phyloP scores from a whole-genome alignment of 2,329 filamentous ascomycete genomes.

The Periconia macrospinosa region DNA sequence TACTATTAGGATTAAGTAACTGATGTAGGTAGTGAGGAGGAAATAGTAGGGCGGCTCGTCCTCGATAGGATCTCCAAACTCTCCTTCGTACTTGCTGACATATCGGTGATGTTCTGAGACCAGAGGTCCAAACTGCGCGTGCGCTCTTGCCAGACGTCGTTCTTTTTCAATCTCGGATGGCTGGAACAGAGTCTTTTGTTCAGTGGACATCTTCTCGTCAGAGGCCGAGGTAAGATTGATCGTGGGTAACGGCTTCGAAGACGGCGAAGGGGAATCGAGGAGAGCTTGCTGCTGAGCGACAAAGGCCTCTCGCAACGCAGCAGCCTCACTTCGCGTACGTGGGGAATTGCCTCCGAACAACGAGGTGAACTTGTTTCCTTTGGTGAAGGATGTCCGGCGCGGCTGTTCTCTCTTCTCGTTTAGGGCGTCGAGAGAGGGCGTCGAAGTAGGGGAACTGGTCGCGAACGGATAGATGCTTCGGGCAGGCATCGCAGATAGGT shows the following conservation, averaged over 20 bases:
- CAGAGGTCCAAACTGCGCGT: conserved; percentile 90
- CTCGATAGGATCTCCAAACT: conserved; percentile 80
- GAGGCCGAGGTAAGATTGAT: conserved; percentile 90
- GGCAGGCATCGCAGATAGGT: conserved; percentile 59
- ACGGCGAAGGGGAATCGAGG: conserved; percentile 65
- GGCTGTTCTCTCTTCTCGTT: conserved; percentile 58
- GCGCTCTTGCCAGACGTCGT: conserved; percentile 71
- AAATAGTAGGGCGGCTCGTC: conserved; percentile 98
- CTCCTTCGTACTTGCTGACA: conserved; percentile 82
- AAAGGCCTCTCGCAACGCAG: conserved; percentile 69
- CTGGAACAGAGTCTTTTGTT: conserved; percentile 81
- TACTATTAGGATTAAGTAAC: conserved; percentile 92
- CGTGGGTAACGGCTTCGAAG: conserved; percentile 78
- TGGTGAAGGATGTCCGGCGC: conserved; percentile 56
- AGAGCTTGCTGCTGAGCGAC: conserved; percentile 60
- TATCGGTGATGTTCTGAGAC: conserved; percentile 81
- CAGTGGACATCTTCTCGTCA: conserved; percentile 72
- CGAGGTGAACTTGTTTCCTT: conserved; percentile 72
- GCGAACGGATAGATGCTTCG: conserved; percentile 63
- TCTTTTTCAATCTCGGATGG: conserved; percentile 84
- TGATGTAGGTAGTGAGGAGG: conserved; percentile 96
- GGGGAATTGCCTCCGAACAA: conserved; percentile 82
- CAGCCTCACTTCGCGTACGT: conserved; percentile 67
- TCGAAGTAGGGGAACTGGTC: conserved; percentile 53
- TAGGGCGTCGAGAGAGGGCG: conserved; percentile 54